Conservation (phyloP, 352 stramenopile genomes). For the Phytophthora sojae region DNA sequence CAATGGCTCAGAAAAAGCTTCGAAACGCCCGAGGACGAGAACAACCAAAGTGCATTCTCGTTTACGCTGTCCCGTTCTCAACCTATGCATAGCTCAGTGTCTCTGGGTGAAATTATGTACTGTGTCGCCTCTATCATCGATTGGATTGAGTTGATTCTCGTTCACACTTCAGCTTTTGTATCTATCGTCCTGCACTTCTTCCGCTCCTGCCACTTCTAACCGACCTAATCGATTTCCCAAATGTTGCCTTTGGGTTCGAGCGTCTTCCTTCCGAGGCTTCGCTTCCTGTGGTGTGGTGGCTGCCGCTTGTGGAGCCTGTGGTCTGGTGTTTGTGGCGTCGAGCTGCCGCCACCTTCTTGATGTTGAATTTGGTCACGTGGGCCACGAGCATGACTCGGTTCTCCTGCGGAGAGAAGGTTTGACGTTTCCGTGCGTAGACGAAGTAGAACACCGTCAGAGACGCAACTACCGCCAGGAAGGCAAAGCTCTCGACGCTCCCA, state of each 20-base stretch:
- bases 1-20: not conserved
- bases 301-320: conserved; percentile 5
- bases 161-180: no score
- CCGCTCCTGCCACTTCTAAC: conserved; percentile 9
- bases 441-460: conserved; percentile 48
- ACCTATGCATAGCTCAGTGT: not conserved
- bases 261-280: conserved; percentile 1
- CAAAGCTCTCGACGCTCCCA: conserved; percentile 27
- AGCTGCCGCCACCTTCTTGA: conserved; percentile 32
- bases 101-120: no score
- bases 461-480: conserved; percentile 26
- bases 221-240: conserved; percentile 14
- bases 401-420: conserved; percentile 53
- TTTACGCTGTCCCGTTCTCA: not conserved
- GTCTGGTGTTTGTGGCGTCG: conserved; percentile 13
- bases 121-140: no score
- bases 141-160: no score
- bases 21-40: conserved; percentile 18
- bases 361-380: conserved; percentile 55
- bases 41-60: not conserved
- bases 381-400: conserved; percentile 52
- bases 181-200: conserved; percentile 7
- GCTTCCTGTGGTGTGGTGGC: conserved; percentile 11
- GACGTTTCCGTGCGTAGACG: conserved; percentile 40
- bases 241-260: conserved; percentile 1